phyloP scores from a whole-genome alignment of 805 yeast genomes.

The Myxozyma neglecta region DNA sequence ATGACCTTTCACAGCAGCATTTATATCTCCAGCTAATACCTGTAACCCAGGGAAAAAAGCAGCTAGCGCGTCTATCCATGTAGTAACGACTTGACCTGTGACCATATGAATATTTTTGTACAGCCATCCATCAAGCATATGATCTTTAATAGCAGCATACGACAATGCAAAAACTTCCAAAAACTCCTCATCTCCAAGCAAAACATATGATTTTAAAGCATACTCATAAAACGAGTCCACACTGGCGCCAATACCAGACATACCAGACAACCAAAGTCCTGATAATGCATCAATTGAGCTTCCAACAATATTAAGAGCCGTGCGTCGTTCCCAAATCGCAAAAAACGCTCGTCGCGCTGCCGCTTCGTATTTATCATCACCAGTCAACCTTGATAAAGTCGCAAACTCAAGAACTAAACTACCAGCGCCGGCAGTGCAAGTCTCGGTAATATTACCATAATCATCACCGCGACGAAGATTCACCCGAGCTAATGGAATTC shows the following conservation, averaged over 20 bases:
- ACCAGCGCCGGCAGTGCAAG: conserved; percentile 86
- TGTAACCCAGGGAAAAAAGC: conserved; percentile 89
- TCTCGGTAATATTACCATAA: conserved; percentile 48
- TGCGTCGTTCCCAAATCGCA: conserved; percentile 67
- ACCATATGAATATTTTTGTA: conserved; percentile 57
- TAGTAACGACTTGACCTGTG: conserved; percentile 51
- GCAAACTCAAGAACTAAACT: conserved; percentile 81
- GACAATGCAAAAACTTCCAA: conserved; percentile 57
- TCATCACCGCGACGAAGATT: conserved; percentile 59
- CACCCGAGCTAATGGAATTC: conserved; percentile 78
- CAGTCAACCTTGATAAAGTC: conserved; percentile 69
- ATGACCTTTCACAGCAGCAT: conserved; percentile 64
- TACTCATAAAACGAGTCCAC: conserved; percentile 90
- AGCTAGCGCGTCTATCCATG: conserved; percentile 82
- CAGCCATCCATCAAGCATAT: conserved; percentile 54
- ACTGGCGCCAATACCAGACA: conserved; percentile 87
- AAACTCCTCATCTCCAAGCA: conserved; percentile 63
- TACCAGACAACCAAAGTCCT: conserved; percentile 55
- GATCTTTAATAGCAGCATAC: conserved; percentile 57
- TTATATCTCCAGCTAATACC: conserved; percentile 72
- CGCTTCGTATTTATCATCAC: conserved; percentile 67
- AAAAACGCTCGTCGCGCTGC: conserved; percentile 63
- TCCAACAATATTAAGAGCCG: conserved; percentile 65
- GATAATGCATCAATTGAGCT: conserved; percentile 68
- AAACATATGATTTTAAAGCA: conserved; percentile 70